Evolutionary conservation across 2,329 filamentous ascomycete genomes (phyloP).

Genomic region (Chrysoporthe puriensis): DNA sequence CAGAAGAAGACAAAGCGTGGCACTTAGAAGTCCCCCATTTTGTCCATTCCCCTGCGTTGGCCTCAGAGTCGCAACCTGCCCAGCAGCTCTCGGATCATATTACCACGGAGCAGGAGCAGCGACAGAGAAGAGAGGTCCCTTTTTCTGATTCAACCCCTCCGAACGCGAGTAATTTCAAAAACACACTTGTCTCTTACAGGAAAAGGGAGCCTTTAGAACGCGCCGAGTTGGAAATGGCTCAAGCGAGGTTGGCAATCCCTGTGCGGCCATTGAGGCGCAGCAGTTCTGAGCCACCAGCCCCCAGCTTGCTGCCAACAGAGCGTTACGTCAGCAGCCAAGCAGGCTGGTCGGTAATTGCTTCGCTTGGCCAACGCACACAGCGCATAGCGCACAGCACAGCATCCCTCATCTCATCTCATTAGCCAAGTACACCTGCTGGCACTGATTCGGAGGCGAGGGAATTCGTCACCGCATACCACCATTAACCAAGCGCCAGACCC

Average conservation of each 20-base stretch:
- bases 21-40: too few relatives aligned
- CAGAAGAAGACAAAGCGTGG: too few relatives aligned
- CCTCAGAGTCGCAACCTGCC: too few relatives aligned
- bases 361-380: slow-evolving; percentile 4
- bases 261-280: slow-evolving; percentile 6
- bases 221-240: slow-evolving; percentile 7
- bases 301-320: background rate
- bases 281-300: slow-evolving; percentile 5
- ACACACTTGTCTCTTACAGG: background rate
- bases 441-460: slow-evolving; percentile 13
- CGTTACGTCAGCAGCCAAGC: slow-evolving; percentile 14
- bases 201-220: background rate
- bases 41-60: too few relatives aligned
- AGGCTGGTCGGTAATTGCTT: background rate
- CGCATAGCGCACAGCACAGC: slow-evolving; percentile 4
- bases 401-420: slow-evolving; percentile 10
- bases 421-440: slow-evolving; percentile 16
- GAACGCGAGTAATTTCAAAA: background rate
- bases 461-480: slow-evolving; percentile 23
- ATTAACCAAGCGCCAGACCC: background rate
- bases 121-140: background rate
- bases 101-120: background rate
- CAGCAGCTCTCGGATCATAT: too few relatives aligned
- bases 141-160: background rate
- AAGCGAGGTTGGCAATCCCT: slow-evolving; percentile 1